Evolutionary conservation across 257 asterid genomes (phyloP).

Genomic region (Petunia axillaris): DNA sequence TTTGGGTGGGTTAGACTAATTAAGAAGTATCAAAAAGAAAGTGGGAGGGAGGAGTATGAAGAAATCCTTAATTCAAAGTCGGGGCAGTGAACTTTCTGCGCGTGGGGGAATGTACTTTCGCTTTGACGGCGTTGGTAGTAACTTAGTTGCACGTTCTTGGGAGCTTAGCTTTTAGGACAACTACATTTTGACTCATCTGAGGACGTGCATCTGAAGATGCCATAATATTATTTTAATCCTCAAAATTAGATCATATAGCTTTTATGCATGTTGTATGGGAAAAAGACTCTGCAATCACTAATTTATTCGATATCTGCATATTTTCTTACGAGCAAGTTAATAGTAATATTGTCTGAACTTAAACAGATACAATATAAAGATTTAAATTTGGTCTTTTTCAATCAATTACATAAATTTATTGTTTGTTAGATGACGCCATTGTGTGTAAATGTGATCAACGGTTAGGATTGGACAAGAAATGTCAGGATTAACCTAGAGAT

Average conservation of each 20-base stretch:
- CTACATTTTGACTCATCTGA: conserved; percentile 23
- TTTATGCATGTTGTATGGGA: too few species aligned
- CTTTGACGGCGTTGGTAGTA: not conserved
- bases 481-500: not conserved
- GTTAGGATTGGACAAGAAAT: not conserved
- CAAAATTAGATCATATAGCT: not conserved
- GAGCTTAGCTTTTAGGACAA: conserved; percentile 21
- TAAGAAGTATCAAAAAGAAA: too few species aligned
- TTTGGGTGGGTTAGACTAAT: too few species aligned
- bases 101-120: not conserved
- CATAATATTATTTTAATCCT: not conserved
- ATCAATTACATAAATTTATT: too few species aligned
- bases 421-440: too few species aligned
- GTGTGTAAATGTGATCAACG: too few species aligned
- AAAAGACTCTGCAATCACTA: too few species aligned
- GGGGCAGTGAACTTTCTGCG: not conserved
- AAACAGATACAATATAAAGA: too few species aligned
- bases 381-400: too few species aligned
- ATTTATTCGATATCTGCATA: too few species aligned
- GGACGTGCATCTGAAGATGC: conserved; percentile 32
- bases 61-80: not conserved
- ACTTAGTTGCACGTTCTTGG: conserved; percentile 32
- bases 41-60: not conserved
- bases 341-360: too few species aligned
- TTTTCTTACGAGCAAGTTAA: too few species aligned